Conservation (phyloP, 495 filamentous ascomycete genomes). For the Tuber aestivum region DNA sequence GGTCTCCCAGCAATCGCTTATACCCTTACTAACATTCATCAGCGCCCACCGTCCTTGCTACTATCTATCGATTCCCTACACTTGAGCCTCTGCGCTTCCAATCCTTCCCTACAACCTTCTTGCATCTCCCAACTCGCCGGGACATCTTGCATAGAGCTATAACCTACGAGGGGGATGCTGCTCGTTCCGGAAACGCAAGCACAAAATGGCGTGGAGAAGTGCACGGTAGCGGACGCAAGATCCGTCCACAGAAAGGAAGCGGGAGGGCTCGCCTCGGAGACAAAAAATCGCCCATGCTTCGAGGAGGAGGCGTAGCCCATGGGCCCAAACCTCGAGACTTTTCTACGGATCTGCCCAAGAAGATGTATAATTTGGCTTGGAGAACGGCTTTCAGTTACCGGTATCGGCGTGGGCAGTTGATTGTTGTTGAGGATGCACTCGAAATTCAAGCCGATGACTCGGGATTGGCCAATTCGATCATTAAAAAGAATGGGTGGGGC, state of each 20-base stretch:
- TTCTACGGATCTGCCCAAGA: slow-evolving; percentile 69
- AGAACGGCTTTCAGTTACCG: slow-evolving; percentile 88
- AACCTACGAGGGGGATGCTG: slow-evolving; percentile 83
- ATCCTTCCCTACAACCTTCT: slow-evolving; percentile 71
- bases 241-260: slow-evolving; percentile 76
- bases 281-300: slow-evolving; percentile 73
- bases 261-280: slow-evolving; percentile 73
- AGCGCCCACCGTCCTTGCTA: slow-evolving; percentile 63
- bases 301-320: slow-evolving; percentile 77
- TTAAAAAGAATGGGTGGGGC: slow-evolving; percentile 68
- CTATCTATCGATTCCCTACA: slow-evolving; percentile 81
- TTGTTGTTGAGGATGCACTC: slow-evolving; percentile 69
- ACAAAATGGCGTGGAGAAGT: slow-evolving; percentile 82
- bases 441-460: slow-evolving; percentile 55
- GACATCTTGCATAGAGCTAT: slow-evolving; percentile 92
- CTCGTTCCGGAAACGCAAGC: slow-evolving; percentile 78
- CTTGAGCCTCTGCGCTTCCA: slow-evolving; percentile 79
- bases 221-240: slow-evolving; percentile 69
- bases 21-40: slow-evolving; percentile 15
- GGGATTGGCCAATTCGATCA: slow-evolving; percentile 58
- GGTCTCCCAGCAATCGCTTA: not conserved
- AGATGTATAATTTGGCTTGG: slow-evolving; percentile 95
- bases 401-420: slow-evolving; percentile 75
- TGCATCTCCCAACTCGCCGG: slow-evolving; percentile 76
- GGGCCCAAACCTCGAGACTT: slow-evolving; percentile 90